These are phyloP conservation scores for Hortiboletus campestris DNA, from an alignment of 768 basidiomycete genomes.

Conservation along the genomic window DNA sequence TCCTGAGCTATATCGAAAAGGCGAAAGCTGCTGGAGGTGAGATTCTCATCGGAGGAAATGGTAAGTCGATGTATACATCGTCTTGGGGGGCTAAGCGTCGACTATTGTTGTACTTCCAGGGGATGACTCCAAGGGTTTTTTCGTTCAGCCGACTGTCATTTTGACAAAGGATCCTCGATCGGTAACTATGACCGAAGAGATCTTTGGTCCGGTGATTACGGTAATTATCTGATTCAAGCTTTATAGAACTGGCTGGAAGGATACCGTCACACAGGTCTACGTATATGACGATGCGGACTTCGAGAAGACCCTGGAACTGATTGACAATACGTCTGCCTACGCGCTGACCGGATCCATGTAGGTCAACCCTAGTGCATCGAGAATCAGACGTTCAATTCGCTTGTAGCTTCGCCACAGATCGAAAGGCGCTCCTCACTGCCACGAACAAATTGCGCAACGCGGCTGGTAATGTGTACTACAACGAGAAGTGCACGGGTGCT, in stretches of 20 bases:
- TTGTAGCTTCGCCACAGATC: conserved; percentile 76
- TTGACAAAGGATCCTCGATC: conserved; percentile 86
- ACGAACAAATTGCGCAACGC: conserved; percentile 84
- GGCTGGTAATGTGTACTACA: conserved; percentile 97
- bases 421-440: conserved; percentile 74
- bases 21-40: conserved; percentile 90
- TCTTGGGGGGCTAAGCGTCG: not conserved
- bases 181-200: conserved; percentile 90
- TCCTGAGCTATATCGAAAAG: conserved; percentile 76
- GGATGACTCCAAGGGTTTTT: conserved; percentile 91
- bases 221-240: conserved; percentile 39
- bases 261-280: conserved; percentile 54
- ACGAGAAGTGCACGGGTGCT: conserved; percentile 98
- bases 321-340: conserved; percentile 85
- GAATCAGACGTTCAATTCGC: conserved; percentile 6
- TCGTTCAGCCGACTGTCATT: conserved; percentile 92
- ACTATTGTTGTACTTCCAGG: conserved; percentile 37
- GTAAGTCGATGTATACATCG: conserved; percentile 36
- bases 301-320: conserved; percentile 81
- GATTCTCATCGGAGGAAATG: conserved; percentile 80
- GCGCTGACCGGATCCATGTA: conserved; percentile 95
- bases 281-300: conserved; percentile 87
- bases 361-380: conserved; percentile 28
- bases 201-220: conserved; percentile 95
- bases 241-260: not conserved